Conservation (phyloP, 2,329 filamentous ascomycete genomes). For the Thielaviopsis euricoi region DNA sequence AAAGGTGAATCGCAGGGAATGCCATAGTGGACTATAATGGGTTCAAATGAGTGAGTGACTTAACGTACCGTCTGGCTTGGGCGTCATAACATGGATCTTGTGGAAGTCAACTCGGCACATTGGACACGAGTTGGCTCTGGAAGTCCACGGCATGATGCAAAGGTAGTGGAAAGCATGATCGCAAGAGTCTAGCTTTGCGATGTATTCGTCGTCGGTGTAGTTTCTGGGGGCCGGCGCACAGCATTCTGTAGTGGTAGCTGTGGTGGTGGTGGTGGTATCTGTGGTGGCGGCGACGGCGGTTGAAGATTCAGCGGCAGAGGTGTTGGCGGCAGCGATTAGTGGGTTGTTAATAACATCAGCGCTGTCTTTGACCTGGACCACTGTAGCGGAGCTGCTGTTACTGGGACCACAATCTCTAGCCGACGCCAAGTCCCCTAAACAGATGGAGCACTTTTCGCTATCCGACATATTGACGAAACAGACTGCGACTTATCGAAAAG, state of each 20-base stretch:
- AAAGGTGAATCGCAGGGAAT: neutral
- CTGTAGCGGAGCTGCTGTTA: neutral
- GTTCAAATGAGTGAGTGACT: slow-evolving; percentile 8
- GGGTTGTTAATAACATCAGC: slow-evolving; percentile 15
- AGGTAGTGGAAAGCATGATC: slow-evolving; percentile 85
- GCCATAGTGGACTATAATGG: neutral
- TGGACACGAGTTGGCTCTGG: slow-evolving; percentile 92
- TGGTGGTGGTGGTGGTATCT: slow-evolving; percentile 11
- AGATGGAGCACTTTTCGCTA: slow-evolving; percentile 6
- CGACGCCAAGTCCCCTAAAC: neutral
- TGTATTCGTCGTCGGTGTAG: slow-evolving; percentile 15
- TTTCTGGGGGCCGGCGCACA: neutral
- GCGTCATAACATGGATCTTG: slow-evolving; percentile 51
- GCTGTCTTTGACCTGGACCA: slow-evolving; percentile 13
- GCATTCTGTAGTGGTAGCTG: neutral
- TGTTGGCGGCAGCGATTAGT: slow-evolving; percentile 12
- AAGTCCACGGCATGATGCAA: slow-evolving; percentile 86
- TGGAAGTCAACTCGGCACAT: slow-evolving; percentile 92
- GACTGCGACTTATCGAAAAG: neutral
- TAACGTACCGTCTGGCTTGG: slow-evolving; percentile 57
- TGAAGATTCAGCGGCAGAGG: too few relatives aligned
- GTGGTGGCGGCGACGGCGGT: slow-evolving; percentile 15
- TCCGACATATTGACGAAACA: neutral
- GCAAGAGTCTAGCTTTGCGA: slow-evolving; percentile 52
- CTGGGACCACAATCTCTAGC: neutral